A percentile compares a stretch with the other conserved stretches of the same genome.
phyloP scores from a whole-genome alignment of 257 asterid species.

The Penstemon eatonii region DNA sequence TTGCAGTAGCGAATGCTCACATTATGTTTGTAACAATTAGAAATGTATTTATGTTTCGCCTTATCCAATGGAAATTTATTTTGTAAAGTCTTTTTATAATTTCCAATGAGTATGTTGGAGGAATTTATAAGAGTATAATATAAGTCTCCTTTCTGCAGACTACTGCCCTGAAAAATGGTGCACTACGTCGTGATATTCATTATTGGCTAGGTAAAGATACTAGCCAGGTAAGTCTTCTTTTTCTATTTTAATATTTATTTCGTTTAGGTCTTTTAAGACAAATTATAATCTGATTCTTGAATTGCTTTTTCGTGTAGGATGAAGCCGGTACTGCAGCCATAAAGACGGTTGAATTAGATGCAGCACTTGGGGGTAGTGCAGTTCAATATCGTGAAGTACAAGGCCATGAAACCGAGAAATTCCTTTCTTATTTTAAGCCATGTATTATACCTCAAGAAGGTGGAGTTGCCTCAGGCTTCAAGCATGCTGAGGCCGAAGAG shows the following conservation, averaged over 20 bases:
- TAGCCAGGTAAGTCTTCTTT: constrained; percentile 62
- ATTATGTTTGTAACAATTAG: not conserved
- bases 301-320: constrained; percentile 52
- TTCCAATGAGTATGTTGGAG: constrained; percentile 18
- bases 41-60: not conserved
- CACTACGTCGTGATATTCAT: constrained; percentile 87
- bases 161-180: constrained; percentile 75
- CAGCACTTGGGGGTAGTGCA: constrained; percentile 97
- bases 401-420: constrained; percentile 95
- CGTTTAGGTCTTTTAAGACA: constrained; percentile 13
- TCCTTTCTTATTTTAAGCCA: constrained; percentile 97
- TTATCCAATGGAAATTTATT: constrained; percentile 11
- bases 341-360: constrained; percentile 87
- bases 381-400: constrained; percentile 97
- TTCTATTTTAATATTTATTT: not conserved
- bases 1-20: not conserved
- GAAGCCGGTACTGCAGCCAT: constrained; percentile 93
- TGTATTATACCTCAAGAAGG: constrained; percentile 98
- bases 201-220: constrained; percentile 97
- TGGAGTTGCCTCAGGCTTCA: constrained; percentile 92
- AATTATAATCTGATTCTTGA: constrained; percentile 20
- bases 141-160: constrained; percentile 60
- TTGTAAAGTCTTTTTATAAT: not conserved
- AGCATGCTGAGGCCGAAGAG: constrained; percentile 75
- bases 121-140: constrained; percentile 28